Evolutionary conservation across 768 basidiomycete species (phyloP), one percentile per base, ranked within the genome.

Genomic region (Pleurotus salmoneostramineus): DNA sequence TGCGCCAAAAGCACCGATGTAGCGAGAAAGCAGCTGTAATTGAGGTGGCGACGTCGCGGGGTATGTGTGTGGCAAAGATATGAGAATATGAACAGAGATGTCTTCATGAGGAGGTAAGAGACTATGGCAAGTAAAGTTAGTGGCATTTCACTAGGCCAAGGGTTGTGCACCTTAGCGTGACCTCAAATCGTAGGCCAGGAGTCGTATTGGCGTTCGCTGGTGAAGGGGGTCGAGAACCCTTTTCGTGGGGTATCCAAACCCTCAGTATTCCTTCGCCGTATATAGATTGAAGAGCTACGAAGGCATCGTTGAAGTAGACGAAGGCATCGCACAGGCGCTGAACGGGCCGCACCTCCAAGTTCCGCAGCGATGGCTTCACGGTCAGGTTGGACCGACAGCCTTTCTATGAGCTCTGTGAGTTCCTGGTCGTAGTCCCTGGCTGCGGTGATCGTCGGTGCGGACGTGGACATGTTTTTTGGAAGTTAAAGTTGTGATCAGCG

Each of bases 21-120:
- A 95, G 21, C 84, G 84, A 3, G 91, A 93, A 31, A 94, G 81
- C 0, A 94, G 83, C 65, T 94, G 93, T 0, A 95, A 77, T 64
- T 93, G 91, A 1, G 93, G 93, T 2, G 91, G 83, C 0, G 83
- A 78, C 2, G 77, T 71, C 0, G 78, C 67, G 0, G 93, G 93
- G 66, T 95, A 95, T 5, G 73, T 68, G 47, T 67, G 67, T 5
- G 83, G 80, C 3, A 88, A 69, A 8, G 85, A 85, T 37, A 90
- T 82, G 5, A 87, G 74, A 37, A 86, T 63, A 54, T 77, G 78
- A 47, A 85, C 70, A 5, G 78, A 71, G 32, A 84, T 66, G 14
- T 79, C 76, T 61, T 83, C 81, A 58, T 83, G 73, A 14, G 79
- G 78, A 50, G 82, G 73, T 58, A 78, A 74, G 62, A 86, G 78